phyloP scores from a whole-genome alignment of 768 basidiomycete species.

The Rhodotorula taiwanensis region DNA sequence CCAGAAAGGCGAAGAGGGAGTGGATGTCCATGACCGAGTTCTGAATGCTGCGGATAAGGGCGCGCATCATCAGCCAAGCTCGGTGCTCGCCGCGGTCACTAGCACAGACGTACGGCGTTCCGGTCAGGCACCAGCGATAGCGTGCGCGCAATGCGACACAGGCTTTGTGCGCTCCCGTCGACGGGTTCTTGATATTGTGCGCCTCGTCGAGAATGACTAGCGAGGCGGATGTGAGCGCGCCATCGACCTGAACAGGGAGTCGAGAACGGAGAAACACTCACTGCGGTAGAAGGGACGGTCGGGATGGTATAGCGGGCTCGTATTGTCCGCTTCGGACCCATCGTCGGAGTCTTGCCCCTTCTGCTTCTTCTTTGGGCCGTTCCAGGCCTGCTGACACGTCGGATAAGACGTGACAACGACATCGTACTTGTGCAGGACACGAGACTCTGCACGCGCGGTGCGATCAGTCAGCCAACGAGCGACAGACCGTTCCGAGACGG shows the following conservation, averaged over 20 bases:
- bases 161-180: slow-evolving; percentile 57
- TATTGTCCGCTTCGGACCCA: slow-evolving; percentile 28
- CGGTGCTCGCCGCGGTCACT: neutral
- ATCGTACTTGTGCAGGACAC: slow-evolving; percentile 45
- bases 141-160: slow-evolving; percentile 70
- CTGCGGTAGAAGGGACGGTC: slow-evolving; percentile 81
- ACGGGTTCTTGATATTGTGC: slow-evolving; percentile 85
- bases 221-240: too few species aligned
- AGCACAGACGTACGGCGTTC: slow-evolving; percentile 48
- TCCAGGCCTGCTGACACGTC: slow-evolving; percentile 71
- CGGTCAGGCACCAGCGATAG: slow-evolving; percentile 82
- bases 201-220: slow-evolving; percentile 63
- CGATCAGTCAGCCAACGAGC: too few species aligned
- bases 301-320: slow-evolving; percentile 56
- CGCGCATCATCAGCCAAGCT: neutral
- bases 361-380: slow-evolving; percentile 43
- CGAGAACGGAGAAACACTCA: slow-evolving; percentile 42
- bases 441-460: slow-evolving; percentile 35
- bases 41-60: slow-evolving; percentile 49
- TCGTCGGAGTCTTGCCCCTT: slow-evolving; percentile 11
- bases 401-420: slow-evolving; percentile 84
- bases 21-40: slow-evolving; percentile 86
- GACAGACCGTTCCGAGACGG: neutral
- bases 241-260: too few species aligned
- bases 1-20: slow-evolving; percentile 80